Percentiles rank a stretch among this genome's conserved stretches.
Evolutionary conservation across 106 monocot species (phyloP).

Genomic region (Dendrobium officinale): DNA sequence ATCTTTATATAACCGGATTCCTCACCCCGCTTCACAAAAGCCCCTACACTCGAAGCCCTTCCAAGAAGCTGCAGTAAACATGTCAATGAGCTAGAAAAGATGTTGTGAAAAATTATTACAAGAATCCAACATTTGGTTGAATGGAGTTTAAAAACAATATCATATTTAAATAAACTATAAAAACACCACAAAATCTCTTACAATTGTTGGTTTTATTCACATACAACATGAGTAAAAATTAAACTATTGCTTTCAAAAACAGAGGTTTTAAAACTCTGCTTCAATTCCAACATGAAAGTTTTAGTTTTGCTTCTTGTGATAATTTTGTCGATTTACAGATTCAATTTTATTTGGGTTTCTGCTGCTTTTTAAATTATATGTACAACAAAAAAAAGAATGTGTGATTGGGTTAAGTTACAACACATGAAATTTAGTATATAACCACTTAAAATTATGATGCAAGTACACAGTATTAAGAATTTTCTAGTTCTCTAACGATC

Average conservation of each 20-base stretch:
- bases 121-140: not conserved
- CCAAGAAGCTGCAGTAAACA: slow-evolving; percentile 65
- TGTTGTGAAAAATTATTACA: not conserved
- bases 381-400: not conserved
- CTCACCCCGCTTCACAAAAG: slow-evolving; percentile 92
- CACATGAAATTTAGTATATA: too few relatives aligned
- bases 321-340: not conserved
- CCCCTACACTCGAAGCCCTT: slow-evolving; percentile 84
- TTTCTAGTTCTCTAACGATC: too few relatives aligned
- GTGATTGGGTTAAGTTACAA: too few relatives aligned
- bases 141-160: not conserved
- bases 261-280: not conserved
- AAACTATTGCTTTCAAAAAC: not conserved
- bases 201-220: not conserved
- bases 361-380: too few relatives aligned
- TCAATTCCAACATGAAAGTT: not conserved
- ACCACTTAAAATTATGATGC: too few relatives aligned
- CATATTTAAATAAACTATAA: slow-evolving; percentile 4
- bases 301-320: not conserved
- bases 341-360: too few relatives aligned
- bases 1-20: slow-evolving; percentile 72
- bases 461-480: too few relatives aligned
- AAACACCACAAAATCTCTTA: not conserved
- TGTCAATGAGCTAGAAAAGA: not conserved
- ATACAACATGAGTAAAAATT: not conserved